phyloP scores from a whole-genome alignment of 805 yeast species.

The Ogataea methanolica region DNA sequence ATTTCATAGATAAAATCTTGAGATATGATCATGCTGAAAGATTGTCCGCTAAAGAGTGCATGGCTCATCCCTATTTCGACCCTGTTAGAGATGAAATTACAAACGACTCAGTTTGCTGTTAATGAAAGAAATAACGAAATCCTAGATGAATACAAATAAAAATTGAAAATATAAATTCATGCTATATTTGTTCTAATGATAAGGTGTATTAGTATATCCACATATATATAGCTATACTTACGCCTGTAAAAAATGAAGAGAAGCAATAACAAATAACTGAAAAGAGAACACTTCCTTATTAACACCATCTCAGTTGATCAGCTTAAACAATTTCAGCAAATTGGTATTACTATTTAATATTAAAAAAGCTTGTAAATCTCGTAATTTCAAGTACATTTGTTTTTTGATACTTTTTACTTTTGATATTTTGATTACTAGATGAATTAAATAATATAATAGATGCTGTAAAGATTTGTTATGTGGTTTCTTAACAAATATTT shows the following conservation, averaged over 20 bases:
- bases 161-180: neutral
- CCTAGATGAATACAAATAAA: too few species aligned
- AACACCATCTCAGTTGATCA: neutral
- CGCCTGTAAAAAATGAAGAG: neutral
- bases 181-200: neutral
- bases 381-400: neutral
- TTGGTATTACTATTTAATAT: constrained; percentile 13
- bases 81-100: constrained; percentile 19
- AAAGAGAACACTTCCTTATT: neutral
- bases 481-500: neutral
- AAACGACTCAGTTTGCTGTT: neutral
- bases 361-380: constrained; percentile 11
- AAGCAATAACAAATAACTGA: too few species aligned
- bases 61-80: constrained; percentile 55
- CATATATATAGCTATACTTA: constrained; percentile 1
- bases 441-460: neutral
- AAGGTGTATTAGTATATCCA: neutral
- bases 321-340: constrained; percentile 8
- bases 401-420: neutral
- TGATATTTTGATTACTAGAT: neutral
- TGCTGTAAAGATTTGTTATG: neutral
- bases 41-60: constrained; percentile 83
- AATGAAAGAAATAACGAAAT: neutral
- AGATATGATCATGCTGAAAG: constrained; percentile 87
- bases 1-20: constrained; percentile 73